phyloP scores from a whole-genome alignment of 1,284 basidiomycete species.

The Porogramme epimiltina region DNA sequence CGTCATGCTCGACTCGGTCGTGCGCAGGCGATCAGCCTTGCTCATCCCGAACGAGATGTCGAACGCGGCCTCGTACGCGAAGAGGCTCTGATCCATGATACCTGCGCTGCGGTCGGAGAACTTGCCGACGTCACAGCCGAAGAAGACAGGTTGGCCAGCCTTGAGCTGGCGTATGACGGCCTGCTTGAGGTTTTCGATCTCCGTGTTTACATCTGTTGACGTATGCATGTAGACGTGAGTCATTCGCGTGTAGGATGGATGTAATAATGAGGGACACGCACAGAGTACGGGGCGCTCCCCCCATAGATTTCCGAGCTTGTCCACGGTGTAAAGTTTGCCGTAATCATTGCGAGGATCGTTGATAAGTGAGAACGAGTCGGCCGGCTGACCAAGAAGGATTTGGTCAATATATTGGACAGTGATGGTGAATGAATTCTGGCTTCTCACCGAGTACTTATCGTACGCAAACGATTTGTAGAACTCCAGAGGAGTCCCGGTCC shows the following conservation, averaged over 20 bases:
- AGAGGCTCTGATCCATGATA: slow-evolving; percentile 86
- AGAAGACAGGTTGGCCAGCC: slow-evolving; percentile 91
- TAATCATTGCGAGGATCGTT: slow-evolving; percentile 91
- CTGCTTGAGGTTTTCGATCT: slow-evolving; percentile 78
- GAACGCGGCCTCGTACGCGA: slow-evolving; percentile 77
- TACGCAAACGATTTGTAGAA: slow-evolving; percentile 62
- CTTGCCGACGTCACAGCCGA: slow-evolving; percentile 89
- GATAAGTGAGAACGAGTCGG: slow-evolving; percentile 88
- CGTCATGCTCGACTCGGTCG: slow-evolving; percentile 86
- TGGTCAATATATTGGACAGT: too few species aligned
- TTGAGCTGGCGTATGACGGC: slow-evolving; percentile 86
- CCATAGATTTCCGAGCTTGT: slow-evolving; percentile 92
- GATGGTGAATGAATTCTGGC: background rate
- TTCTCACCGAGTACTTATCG: slow-evolving; percentile 56
- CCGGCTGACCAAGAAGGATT: slow-evolving; percentile 36
- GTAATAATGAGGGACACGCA: slow-evolving; percentile 39
- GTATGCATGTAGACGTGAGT: background rate
- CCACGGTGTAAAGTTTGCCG: slow-evolving; percentile 87
- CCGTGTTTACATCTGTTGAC: slow-evolving; percentile 93
- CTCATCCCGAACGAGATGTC: slow-evolving; percentile 59
- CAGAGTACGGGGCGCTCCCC: slow-evolving; percentile 82
- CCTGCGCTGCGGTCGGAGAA: slow-evolving; percentile 71
- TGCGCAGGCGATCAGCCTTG: slow-evolving; percentile 85
- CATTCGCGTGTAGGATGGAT: background rate
- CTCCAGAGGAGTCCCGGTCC: slow-evolving; percentile 80